A percentile compares a stretch with the other conserved stretches of the same genome.
Evolutionary conservation across 179 eudicot species (phyloP).

Genomic region (Actinidia arguta): DNA sequence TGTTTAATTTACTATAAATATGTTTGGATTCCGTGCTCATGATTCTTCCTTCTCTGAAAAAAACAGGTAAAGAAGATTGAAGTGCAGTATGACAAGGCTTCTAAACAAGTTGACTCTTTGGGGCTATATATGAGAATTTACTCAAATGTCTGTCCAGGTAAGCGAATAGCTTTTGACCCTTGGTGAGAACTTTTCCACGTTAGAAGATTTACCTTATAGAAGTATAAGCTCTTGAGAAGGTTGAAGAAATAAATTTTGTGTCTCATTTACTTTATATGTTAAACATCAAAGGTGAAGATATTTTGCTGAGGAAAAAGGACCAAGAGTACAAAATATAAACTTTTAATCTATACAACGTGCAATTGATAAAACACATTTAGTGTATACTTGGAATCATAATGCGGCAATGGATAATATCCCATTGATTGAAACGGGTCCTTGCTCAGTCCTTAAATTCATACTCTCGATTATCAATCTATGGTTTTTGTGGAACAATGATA

Average conservation of each 20-base stretch:
- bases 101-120: conserved; percentile 96
- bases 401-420: neutral
- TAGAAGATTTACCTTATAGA: neutral
- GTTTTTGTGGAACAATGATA: neutral
- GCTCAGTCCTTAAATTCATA: conserved; percentile 1
- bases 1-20: neutral
- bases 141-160: conserved; percentile 48
- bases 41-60: conserved; percentile 10
- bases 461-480: neutral
- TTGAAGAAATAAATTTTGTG: neutral
- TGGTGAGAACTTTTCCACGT: neutral
- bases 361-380: neutral
- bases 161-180: conserved; percentile 17
- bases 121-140: conserved; percentile 60
- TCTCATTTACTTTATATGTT: neutral
- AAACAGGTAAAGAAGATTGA: conserved; percentile 83
- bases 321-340: neutral
- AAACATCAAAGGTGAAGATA: neutral
- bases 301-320: neutral
- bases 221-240: neutral
- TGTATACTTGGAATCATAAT: neutral
- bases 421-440: conserved; percentile 3
- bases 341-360: neutral
- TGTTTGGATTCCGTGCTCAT: neutral
- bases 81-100: conserved; percentile 90